Evolutionary conservation across 2,329 filamentous ascomycete species (phyloP), one percentile per base, ranked within the genome.

Genomic region (Chalara sp.): DNA sequence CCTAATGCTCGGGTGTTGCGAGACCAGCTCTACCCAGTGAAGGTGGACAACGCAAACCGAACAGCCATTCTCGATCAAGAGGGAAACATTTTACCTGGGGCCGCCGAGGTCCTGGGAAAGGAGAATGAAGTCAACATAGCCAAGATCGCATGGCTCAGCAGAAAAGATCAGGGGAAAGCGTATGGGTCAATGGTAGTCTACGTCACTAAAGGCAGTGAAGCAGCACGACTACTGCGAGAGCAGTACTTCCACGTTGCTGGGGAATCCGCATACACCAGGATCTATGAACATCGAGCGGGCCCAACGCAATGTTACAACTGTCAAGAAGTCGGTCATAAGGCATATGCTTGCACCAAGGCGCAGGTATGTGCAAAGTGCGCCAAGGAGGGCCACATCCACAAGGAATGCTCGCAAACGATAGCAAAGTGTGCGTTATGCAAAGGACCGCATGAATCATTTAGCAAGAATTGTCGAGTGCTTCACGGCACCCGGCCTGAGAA

Each of bases 291-390:
- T 5, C 56, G 59, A 46, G 51, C 47, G 32, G 51, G 55, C 49
- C 61, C 58, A 33, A 50, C 56, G 33, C 54, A 65, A 58, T 67
- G 54, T 48, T 67, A 63, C 46, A 66, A 65, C 39, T 67, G 58
- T 48, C 53, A 65, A 53, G 50, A 63, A 49, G 58, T 64, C n/a
- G n/a, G 56, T 12, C 52, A 64, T 42, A 65, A 64, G 48, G 60
- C 58, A 12, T 61, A 58, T 48, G 46, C 63, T 39, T 67, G 56
- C 46, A 58, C 54, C 32, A 65, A 64, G 6, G 43, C 53, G 10
- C 54, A 59, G 47, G 43, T 53, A 3, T 63, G 55, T 50, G 52
- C 21, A 21, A 21, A 21, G 21, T 21, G 21, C 21, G 21, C 21
- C 21, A 21, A 21, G 21, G 21, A 21, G 21, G 21, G 21, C 21